Evolutionary conservation across 768 basidiomycete species (phyloP).

Genomic region (Kwoniella newhampshirensis): DNA sequence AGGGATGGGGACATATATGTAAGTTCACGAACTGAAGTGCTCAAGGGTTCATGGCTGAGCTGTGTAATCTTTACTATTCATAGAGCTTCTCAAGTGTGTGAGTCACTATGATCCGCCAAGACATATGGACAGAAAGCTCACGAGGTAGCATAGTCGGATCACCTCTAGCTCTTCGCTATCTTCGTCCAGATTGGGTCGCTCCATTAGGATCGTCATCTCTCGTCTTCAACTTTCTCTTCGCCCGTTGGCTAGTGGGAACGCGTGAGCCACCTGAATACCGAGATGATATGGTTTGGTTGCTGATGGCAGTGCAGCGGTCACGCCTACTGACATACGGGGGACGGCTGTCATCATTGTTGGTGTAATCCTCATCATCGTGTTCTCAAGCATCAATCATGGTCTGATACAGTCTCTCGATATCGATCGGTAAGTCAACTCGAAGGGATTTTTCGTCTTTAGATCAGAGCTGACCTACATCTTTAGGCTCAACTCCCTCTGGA

Average conservation of each 20-base stretch:
- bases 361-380: constrained; percentile 52
- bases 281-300: neutral
- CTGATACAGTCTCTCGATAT: constrained; percentile 42
- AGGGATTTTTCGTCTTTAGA: neutral
- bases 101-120: constrained; percentile 14
- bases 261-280: constrained; percentile 28
- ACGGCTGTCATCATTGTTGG: constrained; percentile 50
- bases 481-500: constrained; percentile 81
- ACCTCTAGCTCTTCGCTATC: constrained; percentile 40
- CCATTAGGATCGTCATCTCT: constrained; percentile 90
- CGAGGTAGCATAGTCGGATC: constrained; percentile 19
- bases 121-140: constrained; percentile 8
- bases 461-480: constrained; percentile 19
- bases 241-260: constrained; percentile 57
- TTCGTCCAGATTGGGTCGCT: constrained; percentile 80
- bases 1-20: constrained; percentile 92
- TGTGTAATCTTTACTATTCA: neutral
- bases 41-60: constrained; percentile 13
- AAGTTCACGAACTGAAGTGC: constrained; percentile 40
- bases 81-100: constrained; percentile 43
- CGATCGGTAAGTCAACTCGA: constrained; percentile 32
- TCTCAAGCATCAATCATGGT: constrained; percentile 52
- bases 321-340: constrained; percentile 47
- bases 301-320: constrained; percentile 39
- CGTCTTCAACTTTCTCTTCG: constrained; percentile 95